Base-by-base conservation (phyloP, 1,284 basidiomycete species). In the Trametes hirsuta region DNA sequence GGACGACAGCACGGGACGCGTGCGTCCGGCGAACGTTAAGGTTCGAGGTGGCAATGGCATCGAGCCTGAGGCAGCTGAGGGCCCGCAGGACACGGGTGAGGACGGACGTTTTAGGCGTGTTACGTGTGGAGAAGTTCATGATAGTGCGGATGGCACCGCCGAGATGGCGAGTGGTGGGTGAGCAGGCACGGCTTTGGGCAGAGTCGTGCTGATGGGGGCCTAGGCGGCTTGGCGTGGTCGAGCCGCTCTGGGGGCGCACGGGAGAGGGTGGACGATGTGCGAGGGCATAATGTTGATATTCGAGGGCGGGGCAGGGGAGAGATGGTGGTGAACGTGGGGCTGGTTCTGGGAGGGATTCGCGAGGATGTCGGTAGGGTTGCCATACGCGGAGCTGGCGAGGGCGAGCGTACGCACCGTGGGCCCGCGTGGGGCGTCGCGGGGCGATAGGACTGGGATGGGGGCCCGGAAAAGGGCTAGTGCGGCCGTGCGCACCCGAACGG, bases 51-150 rank as follows among this genome's bases (percentile, higher is more conserved):
- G 54, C 30, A 22, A 39, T 47, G 37, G 54, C 30, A 22, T 24
- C n/a, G 34, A 24, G 18, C 18, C 18, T 18, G 18, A 37, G 21
- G 49, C 22, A n/a, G n/a, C 30, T 22, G 22, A 25, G 35, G 6
- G 36, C 24, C 48, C 22, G 39, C 41, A 39, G 39, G 39, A n/a
- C 30, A 37, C 54, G 54, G 39, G 54, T 18, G 41, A 15, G 47
- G 18, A 30, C 54, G 54, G 54, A 56, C 47, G 54, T 22, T 56
- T 44, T 56, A 56, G 30, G 47, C 25, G 40, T 49, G 54, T 56
- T 56, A 56, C 54, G 54, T 56, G 37, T 56, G 12, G 21, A 14
- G 54, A 44, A 50, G 47, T 44, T 45, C 45, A 41, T 47, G n/a
- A 11, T n/a, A 36, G 34, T 50, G 40, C 54, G 54, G 54, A 45